phyloP scores from a whole-genome alignment of 2,329 filamentous ascomycete species.

The Phaeosphaeriaceae sp. region DNA sequence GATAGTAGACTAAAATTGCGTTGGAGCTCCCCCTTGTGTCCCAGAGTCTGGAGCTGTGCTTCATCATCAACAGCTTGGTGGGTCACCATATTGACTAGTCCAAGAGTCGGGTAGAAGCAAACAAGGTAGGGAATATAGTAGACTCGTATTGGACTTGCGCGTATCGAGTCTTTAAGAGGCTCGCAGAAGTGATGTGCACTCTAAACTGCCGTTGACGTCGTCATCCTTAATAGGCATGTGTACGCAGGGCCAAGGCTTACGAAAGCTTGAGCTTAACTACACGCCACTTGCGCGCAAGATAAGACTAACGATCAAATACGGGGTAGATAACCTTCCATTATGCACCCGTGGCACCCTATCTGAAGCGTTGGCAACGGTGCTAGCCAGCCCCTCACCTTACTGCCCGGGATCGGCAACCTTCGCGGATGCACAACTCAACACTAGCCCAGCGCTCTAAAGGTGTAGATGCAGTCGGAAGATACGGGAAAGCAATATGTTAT shows the following conservation, averaged over 20 bases:
- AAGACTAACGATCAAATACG: no score
- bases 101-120: not conserved
- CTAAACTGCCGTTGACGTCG: slow-evolving; percentile 13
- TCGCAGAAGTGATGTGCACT: slow-evolving; percentile 1
- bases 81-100: slow-evolving; percentile 28
- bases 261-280: slow-evolving; percentile 24
- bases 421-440: not conserved
- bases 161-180: not conserved
- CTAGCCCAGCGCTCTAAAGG: not conserved
- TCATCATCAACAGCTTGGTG: slow-evolving; percentile 38
- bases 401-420: not conserved
- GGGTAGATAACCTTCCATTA: no score
- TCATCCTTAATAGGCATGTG: slow-evolving; percentile 12
- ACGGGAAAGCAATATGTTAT: no score
- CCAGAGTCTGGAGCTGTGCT: slow-evolving; percentile 51
- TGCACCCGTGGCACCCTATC: slow-evolving; percentile 12
- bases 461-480: no score
- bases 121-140: not conserved
- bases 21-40: slow-evolving; percentile 64
- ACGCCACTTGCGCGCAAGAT: not conserved
- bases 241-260: not conserved
- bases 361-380: not conserved
- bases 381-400: not conserved
- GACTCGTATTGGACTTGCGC: no score
- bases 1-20: slow-evolving; percentile 64